Percentiles rank a stretch among this genome's conserved stretches.
Evolutionary conservation across 78 protist species (phyloP).

Genomic region (Emiliania huxleyi): DNA sequence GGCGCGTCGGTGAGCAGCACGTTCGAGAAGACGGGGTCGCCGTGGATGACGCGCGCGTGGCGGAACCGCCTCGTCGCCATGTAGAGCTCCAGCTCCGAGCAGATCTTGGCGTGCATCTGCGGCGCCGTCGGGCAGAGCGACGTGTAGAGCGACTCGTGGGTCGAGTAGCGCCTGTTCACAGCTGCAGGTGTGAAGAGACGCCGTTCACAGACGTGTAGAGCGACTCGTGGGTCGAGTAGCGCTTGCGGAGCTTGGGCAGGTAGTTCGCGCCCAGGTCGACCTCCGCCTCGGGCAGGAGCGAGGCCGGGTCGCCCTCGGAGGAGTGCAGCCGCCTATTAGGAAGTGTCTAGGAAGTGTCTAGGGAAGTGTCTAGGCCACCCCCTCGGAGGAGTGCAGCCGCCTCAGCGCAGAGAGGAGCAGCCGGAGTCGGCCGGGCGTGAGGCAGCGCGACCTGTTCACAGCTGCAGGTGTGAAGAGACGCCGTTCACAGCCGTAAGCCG

Average conservation of each 20-base stretch:
- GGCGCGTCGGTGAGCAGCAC: not conserved
- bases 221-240: not conserved
- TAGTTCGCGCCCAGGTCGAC: not conserved
- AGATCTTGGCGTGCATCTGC: not conserved
- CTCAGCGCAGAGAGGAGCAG: too few relatives aligned
- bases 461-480: too few relatives aligned
- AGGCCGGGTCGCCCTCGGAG: not conserved
- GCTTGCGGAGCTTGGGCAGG: not conserved
- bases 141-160: not conserved
- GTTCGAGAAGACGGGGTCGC: constrained; percentile 33
- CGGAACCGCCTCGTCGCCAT: not conserved
- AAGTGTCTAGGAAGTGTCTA: too few relatives aligned
- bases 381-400: too few relatives aligned
- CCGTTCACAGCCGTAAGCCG: not conserved
- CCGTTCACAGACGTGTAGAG: not conserved
- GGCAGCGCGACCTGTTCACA: too few relatives aligned
- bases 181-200: too few relatives aligned
- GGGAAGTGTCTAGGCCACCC: too few relatives aligned
- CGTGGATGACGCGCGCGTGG: not conserved
- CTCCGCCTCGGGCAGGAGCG: not conserved
- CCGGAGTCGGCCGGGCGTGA: too few relatives aligned
- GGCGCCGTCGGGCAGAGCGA: not conserved
- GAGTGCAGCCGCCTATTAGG: not conserved
- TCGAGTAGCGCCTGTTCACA: not conserved
- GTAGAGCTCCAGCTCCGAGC: not conserved